Evolutionary conservation across 139 green algal genomes (phyloP).

Genomic region (Mesotaenium endlicherianum): DNA sequence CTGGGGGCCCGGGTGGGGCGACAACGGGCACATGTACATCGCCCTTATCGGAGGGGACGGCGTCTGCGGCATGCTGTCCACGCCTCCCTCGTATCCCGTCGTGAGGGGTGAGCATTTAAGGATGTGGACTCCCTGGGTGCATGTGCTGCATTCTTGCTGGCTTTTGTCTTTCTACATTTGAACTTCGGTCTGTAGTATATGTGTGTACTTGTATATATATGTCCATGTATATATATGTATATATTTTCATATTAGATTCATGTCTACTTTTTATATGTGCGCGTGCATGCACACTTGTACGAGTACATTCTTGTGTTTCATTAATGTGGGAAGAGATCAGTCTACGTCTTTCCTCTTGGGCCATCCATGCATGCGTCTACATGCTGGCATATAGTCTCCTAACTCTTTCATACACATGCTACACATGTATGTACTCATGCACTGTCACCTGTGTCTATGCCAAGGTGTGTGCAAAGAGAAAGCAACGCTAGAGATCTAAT

Average conservation of each 20-base stretch:
- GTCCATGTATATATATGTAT: not conserved
- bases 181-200: not conserved
- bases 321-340: no score
- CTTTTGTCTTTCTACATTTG: not conserved
- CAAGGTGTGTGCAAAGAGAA: no score
- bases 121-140: not conserved
- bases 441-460: no score
- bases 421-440: no score
- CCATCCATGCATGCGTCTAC: no score
- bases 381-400: no score
- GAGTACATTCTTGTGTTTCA: no score
- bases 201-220: not conserved
- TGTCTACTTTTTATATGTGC: no score
- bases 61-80: not conserved
- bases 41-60: not conserved
- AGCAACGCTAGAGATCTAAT: no score
- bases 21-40: slow-evolving; percentile 1
- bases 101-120: not conserved
- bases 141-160: not conserved
- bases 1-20: slow-evolving; percentile 83
- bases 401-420: no score
- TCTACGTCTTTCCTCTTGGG: no score
- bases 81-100: not conserved
- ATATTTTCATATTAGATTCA: not conserved
- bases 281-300: no score